Evolutionary conservation across 495 filamentous ascomycete species (phyloP).

Genomic region (Aspergillus cristatus): DNA sequence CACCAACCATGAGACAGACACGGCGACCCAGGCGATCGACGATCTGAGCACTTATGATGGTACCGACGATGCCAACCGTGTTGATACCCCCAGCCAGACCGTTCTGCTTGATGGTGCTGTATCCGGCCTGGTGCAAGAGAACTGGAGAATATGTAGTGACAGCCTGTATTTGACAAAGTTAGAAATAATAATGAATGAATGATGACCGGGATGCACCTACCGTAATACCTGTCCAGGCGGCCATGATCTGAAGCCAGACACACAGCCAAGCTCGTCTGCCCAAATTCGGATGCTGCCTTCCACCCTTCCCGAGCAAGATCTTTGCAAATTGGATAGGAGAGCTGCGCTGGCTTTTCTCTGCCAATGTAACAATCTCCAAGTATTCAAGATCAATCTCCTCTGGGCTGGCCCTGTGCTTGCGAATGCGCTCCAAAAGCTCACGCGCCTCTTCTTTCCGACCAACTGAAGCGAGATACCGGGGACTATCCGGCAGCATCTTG

Average conservation of each 20-base stretch:
- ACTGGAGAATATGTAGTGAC: constrained; percentile 35
- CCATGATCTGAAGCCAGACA: constrained; percentile 48
- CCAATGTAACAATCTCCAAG: constrained; percentile 28
- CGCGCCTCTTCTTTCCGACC: constrained; percentile 31
- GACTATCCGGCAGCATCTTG: constrained; percentile 41
- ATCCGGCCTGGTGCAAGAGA: constrained; percentile 34
- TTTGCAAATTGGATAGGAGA: constrained; percentile 31
- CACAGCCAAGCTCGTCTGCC: constrained; percentile 39
- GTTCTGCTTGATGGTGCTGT: constrained; percentile 34
- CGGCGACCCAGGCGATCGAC: constrained; percentile 42
- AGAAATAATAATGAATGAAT: constrained; percentile 3
- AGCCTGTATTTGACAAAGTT: constrained; percentile 21
- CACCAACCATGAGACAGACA: constrained; percentile 32
- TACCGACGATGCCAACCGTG: constrained; percentile 45
- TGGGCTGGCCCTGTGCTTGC: constrained; percentile 9
- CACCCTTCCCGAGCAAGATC: constrained; percentile 24
- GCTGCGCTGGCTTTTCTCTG: constrained; percentile 21
- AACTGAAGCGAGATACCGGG: constrained; percentile 34
- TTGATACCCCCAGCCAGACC: constrained; percentile 46
- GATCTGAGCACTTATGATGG: constrained; percentile 46
- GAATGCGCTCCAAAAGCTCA: constrained; percentile 22
- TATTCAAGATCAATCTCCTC: constrained; percentile 31
- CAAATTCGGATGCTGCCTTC: constrained; percentile 22
- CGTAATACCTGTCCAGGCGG: constrained; percentile 41
- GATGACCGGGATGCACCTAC: constrained; percentile 21